These are phyloP conservation scores for Podaxis mareebaensis DNA, from an alignment of 768 basidiomycete species.

Conservation along the genomic window DNA sequence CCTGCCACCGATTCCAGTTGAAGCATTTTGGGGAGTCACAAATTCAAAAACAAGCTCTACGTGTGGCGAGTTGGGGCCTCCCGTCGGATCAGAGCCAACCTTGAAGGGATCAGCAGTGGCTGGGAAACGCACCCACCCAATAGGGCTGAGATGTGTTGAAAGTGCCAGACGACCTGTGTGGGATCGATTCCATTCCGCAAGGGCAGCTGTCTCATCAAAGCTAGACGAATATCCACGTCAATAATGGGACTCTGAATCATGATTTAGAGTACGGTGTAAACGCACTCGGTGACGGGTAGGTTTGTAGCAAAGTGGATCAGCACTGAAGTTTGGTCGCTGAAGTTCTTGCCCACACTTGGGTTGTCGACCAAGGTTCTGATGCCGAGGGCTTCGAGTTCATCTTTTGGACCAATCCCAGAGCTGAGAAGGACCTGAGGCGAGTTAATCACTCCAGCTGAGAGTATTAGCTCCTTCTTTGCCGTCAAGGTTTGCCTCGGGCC, in stretches of 20 bases:
- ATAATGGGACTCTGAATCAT: not conserved
- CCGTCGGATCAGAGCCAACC: not conserved
- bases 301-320: not conserved
- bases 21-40: not conserved
- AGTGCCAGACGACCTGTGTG: slow-evolving; percentile 1
- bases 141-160: not conserved
- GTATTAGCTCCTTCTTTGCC: slow-evolving; percentile 8
- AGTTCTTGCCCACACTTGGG: slow-evolving; percentile 12
- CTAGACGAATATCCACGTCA: not conserved
- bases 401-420: slow-evolving; percentile 6
- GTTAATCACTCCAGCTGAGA: not conserved
- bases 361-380: slow-evolving; percentile 12
- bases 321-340: not conserved
- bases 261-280: not conserved
- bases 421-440: slow-evolving; percentile 10
- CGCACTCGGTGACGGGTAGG: slow-evolving; percentile 4
- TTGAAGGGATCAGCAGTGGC: not conserved
- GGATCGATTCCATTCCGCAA: slow-evolving; percentile 11
- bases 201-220: slow-evolving; percentile 1
- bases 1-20: not conserved
- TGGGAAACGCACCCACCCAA: slow-evolving; percentile 7
- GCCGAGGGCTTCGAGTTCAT: not conserved
- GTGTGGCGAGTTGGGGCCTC: slow-evolving; percentile 10
- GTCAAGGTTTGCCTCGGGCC: not conserved
- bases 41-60: slow-evolving; percentile 9